Evolutionary conservation across 768 basidiomycete species (phyloP).

Genomic region (Russula lepida): DNA sequence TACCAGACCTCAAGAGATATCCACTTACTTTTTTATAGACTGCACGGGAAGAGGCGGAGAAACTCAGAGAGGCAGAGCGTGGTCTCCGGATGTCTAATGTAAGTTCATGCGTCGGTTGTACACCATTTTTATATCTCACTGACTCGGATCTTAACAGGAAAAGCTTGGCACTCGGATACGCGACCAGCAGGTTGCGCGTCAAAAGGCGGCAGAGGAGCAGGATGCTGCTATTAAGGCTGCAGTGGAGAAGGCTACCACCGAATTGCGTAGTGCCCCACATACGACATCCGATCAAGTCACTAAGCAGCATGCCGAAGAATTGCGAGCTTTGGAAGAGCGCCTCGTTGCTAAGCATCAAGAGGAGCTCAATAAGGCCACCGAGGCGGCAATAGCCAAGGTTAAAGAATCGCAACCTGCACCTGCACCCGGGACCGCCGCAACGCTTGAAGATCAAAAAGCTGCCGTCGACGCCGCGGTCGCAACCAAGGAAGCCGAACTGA

Average conservation of each 20-base stretch:
- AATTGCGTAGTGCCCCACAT: slow-evolving; percentile 29
- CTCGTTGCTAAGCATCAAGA: slow-evolving; percentile 45
- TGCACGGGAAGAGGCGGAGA: slow-evolving; percentile 23
- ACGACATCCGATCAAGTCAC: slow-evolving; percentile 32
- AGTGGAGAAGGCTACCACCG: slow-evolving; percentile 46
- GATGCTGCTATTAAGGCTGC: slow-evolving; percentile 47
- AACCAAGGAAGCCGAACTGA: slow-evolving; percentile 40
- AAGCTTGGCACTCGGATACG: slow-evolving; percentile 39
- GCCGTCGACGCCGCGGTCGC: slow-evolving; percentile 43
- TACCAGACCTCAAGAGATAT: neutral
- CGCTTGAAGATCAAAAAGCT: slow-evolving; percentile 31
- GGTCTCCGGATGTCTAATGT: slow-evolving; percentile 24
- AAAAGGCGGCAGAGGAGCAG: slow-evolving; percentile 42
- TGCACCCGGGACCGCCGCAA: slow-evolving; percentile 20
- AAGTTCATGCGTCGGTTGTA: neutral
- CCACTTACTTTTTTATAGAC: slow-evolving; percentile 10
- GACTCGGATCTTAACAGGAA: slow-evolving; percentile 34
- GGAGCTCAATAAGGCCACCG: slow-evolving; percentile 42
- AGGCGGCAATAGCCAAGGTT: slow-evolving; percentile 32
- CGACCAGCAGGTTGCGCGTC: slow-evolving; percentile 42
- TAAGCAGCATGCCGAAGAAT: slow-evolving; percentile 52
- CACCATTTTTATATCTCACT: neutral
- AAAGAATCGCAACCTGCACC: slow-evolving; percentile 20
- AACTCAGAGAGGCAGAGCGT: slow-evolving; percentile 22
- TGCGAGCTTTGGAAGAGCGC: slow-evolving; percentile 46